Conservation (phyloP, 139 green algal species). For the Chlamydomonas sp. region DNA sequence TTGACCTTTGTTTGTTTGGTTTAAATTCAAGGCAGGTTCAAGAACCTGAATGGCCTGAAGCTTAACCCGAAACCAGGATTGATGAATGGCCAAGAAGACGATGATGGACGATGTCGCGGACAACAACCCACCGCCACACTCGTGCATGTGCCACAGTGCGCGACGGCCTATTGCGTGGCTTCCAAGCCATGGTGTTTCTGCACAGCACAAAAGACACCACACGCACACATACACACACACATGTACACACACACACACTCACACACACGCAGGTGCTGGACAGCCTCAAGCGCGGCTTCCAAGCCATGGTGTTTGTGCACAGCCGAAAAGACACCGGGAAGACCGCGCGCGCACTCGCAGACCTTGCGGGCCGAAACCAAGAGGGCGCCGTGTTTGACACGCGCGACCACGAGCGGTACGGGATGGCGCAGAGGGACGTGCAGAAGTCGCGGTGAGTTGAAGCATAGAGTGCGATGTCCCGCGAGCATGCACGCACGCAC, state of each 20-base stretch:
- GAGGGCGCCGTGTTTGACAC: conserved; percentile 60
- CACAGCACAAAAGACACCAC: conserved; percentile 95
- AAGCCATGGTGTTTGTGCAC: conserved; percentile 99
- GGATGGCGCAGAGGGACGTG: conserved; percentile 66
- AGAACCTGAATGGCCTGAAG: too few relatives aligned
- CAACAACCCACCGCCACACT: conserved; percentile 52
- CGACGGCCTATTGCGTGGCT: conserved; percentile 66
- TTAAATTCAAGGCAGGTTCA: too few relatives aligned
- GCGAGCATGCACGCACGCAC: too few relatives aligned
- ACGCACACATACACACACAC: conserved; percentile 81
- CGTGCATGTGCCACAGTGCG: conserved; percentile 40
- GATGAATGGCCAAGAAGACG: conserved; percentile 79
- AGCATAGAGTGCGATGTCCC: too few relatives aligned
- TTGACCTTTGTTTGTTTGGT: too few relatives aligned
- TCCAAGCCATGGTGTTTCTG: conserved; percentile 99
- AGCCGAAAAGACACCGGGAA: conserved; percentile 94
- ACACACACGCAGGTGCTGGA: conserved; percentile 53
- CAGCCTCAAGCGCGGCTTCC: conserved; percentile 73
- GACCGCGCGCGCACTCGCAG: conserved; percentile 70
- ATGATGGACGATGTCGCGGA: conserved; percentile 89
- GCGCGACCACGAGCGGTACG: conserved; percentile 48
- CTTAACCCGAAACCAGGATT: too few relatives aligned
- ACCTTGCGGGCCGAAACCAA: conserved; percentile 41
- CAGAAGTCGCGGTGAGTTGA: conserved; percentile 44
- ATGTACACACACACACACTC: not conserved